Evolutionary conservation across 2,329 filamentous ascomycete genomes (phyloP), one percentile per base, ranked within the genome.

Genomic region (Pyrenochaeta sp.): DNA sequence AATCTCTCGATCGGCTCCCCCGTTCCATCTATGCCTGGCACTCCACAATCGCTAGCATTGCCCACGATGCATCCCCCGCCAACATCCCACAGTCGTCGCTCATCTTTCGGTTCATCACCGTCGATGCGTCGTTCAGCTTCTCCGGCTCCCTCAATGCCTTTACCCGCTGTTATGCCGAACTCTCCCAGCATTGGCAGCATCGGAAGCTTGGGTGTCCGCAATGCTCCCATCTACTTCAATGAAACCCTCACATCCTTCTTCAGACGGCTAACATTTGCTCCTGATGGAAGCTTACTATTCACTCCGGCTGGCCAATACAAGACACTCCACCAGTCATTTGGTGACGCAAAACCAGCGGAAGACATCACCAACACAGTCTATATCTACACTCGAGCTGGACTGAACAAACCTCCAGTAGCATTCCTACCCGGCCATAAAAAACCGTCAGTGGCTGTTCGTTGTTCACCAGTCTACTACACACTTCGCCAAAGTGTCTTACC

Each of bases 171-270:
- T 19, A 96, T 96, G 85, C 90, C 93, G 69, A 93, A 90, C 7
- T 96, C 92, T 1, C 95, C 94, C 1, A 91, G 89, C 59, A 85
- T 91, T 40, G 74, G 85, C 13, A 81, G 82, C 31, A 55, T 66
- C 20, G 59, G 59, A 28, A 60, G 53, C 7, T 36, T 61, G 4
- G 77, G 73, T 23, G 69, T 90, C 39, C 90, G 87, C 66, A 96
- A 96, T 60, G 86, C 91, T 28, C 91, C 86, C 58, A 86, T 99
- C 31, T 99, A 99, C 68, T 91, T 91, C 31, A 97, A 96, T 62
- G 94, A 99, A 73, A 96, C 93, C 0, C 82, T 97, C 47, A 96
- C 93, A 0, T 97, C 94, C 0, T 99, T 99, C 75, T 99, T 99
- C 75, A 83, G 94, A 38, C 85, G 94, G 32, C 77, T 99, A 35